These are phyloP conservation scores for Selaginella tamariscina DNA, from an alignment of 75 land plant species.

Conservation along the genomic window DNA sequence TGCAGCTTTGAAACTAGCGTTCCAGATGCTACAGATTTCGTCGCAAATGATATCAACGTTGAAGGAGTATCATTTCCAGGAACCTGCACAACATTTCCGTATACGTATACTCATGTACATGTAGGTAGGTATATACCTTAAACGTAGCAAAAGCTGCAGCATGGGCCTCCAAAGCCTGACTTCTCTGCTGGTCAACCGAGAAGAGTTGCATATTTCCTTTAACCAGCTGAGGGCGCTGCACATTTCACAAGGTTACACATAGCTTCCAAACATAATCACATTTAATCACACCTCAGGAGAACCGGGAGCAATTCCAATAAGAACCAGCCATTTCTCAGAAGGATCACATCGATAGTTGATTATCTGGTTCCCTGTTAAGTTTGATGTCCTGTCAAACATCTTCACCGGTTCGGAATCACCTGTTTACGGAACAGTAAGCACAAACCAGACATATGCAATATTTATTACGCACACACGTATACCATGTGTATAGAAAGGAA, in stretches of 20 bases:
- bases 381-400: background rate
- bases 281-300: background rate
- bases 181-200: slow-evolving; percentile 41
- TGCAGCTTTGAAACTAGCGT: slow-evolving; percentile 83
- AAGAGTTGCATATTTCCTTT: slow-evolving; percentile 14
- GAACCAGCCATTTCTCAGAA: slow-evolving; percentile 9
- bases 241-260: background rate
- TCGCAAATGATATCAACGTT: slow-evolving; percentile 66
- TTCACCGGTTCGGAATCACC: slow-evolving; percentile 2
- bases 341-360: slow-evolving; percentile 10
- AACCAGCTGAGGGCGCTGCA: background rate
- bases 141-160: slow-evolving; percentile 89
- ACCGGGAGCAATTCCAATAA: background rate
- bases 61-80: slow-evolving; percentile 78
- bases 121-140: slow-evolving; percentile 33
- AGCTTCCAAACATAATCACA: background rate
- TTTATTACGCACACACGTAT: too few species aligned
- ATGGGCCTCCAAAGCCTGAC: slow-evolving; percentile 99
- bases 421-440: background rate
- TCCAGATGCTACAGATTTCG: slow-evolving; percentile 59
- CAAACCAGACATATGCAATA: background rate
- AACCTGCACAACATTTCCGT: slow-evolving; percentile 34
- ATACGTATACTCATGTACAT: background rate
- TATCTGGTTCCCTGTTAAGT: slow-evolving; percentile 2
- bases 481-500: too few species aligned